Evolutionary conservation across 2,329 filamentous ascomycete genomes (phyloP).

Genomic region (Teratosphaeriaceae sp.): DNA sequence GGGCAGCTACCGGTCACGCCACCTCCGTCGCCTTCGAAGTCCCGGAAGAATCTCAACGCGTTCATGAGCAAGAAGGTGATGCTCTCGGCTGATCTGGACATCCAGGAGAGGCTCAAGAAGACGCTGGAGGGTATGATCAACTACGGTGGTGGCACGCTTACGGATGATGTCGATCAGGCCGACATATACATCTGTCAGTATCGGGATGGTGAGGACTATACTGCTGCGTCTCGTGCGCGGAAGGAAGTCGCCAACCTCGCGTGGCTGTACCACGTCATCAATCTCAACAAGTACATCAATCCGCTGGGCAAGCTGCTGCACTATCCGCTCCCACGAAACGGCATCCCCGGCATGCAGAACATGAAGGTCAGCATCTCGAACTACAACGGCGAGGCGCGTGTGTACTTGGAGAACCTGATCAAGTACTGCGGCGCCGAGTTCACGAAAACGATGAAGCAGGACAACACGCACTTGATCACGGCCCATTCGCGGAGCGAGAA

Average conservation of each 20-base stretch:
- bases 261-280: constrained; percentile 91
- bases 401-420: constrained; percentile 90
- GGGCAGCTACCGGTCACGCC: constrained; percentile 38
- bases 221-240: constrained; percentile 64
- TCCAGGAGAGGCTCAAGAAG: constrained; percentile 58
- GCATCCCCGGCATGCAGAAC: constrained; percentile 71
- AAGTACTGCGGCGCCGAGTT: constrained; percentile 77
- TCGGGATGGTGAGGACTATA: constrained; percentile 72
- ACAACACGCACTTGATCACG: constrained; percentile 93
- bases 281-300: constrained; percentile 80
- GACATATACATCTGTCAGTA: constrained; percentile 85
- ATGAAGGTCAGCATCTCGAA: constrained; percentile 87
- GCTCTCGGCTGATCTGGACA: constrained; percentile 66
- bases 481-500: constrained; percentile 88
- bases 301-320: constrained; percentile 78
- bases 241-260: constrained; percentile 88
- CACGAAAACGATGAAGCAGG: constrained; percentile 89
- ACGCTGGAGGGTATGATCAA: constrained; percentile 66
- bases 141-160: constrained; percentile 64
- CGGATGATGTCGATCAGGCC: constrained; percentile 58
- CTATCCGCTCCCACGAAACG: constrained; percentile 73
- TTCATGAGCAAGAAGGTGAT: constrained; percentile 74
- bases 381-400: constrained; percentile 87
- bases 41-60: constrained; percentile 55
- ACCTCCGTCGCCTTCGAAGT: constrained; percentile 33